Conservation (phyloP, 2,329 filamentous ascomycete genomes). For the Diaporthe capsici region DNA sequence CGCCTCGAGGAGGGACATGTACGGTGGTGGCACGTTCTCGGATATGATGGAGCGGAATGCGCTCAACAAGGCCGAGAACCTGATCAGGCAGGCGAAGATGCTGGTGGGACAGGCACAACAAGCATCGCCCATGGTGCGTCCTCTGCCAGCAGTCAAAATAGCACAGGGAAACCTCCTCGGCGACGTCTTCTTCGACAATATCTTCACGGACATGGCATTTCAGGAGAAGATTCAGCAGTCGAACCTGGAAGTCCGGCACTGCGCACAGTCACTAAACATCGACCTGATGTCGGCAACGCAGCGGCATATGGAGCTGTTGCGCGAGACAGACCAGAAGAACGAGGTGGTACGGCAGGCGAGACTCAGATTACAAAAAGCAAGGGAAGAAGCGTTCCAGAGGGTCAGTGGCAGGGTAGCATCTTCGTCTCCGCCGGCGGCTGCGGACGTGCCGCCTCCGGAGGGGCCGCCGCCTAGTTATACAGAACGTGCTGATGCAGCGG, state of each 20-base stretch:
- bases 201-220: slow-evolving; percentile 66
- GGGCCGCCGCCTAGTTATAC: slow-evolving; percentile 30
- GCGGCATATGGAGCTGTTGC: slow-evolving; percentile 48
- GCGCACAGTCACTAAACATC: slow-evolving; percentile 49
- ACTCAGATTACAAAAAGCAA: slow-evolving; percentile 58
- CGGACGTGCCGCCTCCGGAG: slow-evolving; percentile 10
- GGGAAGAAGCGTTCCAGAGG: slow-evolving; percentile 59
- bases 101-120: slow-evolving; percentile 57
- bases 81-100: slow-evolving; percentile 57
- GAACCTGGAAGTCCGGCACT: slow-evolving; percentile 53
- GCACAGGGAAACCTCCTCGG: slow-evolving; percentile 61
- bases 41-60: slow-evolving; percentile 69
- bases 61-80: slow-evolving; percentile 62
- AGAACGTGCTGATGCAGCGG: slow-evolving; percentile 10
- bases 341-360: slow-evolving; percentile 52
- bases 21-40: slow-evolving; percentile 61
- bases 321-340: slow-evolving; percentile 51
- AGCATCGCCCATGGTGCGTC: slow-evolving; percentile 54
- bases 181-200: slow-evolving; percentile 69
- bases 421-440: not conserved
- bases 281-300: slow-evolving; percentile 51
- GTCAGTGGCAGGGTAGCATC: slow-evolving; percentile 10
- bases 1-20: slow-evolving; percentile 62
- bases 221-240: slow-evolving; percentile 65
- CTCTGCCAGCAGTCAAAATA: slow-evolving; percentile 58